These are phyloP conservation scores for Neonectria hederae DNA, from an alignment of 2,329 filamentous ascomycete species.

Conservation along the genomic window DNA sequence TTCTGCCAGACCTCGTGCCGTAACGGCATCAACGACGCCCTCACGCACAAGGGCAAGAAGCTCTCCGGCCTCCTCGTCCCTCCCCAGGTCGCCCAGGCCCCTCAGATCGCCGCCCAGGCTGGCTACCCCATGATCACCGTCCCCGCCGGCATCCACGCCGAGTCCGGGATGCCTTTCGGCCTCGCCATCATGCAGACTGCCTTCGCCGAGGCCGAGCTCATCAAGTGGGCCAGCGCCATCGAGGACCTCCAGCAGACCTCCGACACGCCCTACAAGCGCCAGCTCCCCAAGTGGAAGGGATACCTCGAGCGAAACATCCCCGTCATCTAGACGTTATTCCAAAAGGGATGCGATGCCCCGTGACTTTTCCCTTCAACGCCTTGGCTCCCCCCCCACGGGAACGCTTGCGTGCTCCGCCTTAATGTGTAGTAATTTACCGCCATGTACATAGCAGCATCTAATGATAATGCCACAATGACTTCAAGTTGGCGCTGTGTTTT, in stretches of 20 bases:
- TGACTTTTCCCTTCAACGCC: neutral
- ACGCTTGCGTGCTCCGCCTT: neutral
- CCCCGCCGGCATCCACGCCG: slow-evolving; percentile 66
- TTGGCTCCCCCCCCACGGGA: neutral
- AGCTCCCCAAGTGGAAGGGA: slow-evolving; percentile 61
- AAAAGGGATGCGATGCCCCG: neutral
- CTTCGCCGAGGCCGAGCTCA: slow-evolving; percentile 65
- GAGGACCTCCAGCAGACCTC: slow-evolving; percentile 63
- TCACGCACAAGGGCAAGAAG: slow-evolving; percentile 56
- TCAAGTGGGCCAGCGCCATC: slow-evolving; percentile 71
- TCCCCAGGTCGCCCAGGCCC: slow-evolving; percentile 72
- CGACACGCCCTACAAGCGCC: slow-evolving; percentile 57
- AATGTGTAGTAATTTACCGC: slow-evolving; percentile 13
- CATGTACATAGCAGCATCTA: slow-evolving; percentile 22
- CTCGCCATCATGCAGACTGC: slow-evolving; percentile 68
- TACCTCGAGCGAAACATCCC: slow-evolving; percentile 60
- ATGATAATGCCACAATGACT: slow-evolving; percentile 24
- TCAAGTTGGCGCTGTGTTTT: neutral
- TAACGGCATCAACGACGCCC: slow-evolving; percentile 75
- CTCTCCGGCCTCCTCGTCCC: slow-evolving; percentile 75
- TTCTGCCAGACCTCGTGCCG: slow-evolving; percentile 70
- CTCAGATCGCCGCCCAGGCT: slow-evolving; percentile 77
- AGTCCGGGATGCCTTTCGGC: slow-evolving; percentile 69
- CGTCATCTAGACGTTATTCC: slow-evolving; percentile 38
- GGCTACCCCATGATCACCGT: slow-evolving; percentile 79